Percentiles rank a stretch among this genome's conserved stretches.
Conservation (phyloP, 2,329 filamentous ascomycete species). For the Phoma sp. region DNA sequence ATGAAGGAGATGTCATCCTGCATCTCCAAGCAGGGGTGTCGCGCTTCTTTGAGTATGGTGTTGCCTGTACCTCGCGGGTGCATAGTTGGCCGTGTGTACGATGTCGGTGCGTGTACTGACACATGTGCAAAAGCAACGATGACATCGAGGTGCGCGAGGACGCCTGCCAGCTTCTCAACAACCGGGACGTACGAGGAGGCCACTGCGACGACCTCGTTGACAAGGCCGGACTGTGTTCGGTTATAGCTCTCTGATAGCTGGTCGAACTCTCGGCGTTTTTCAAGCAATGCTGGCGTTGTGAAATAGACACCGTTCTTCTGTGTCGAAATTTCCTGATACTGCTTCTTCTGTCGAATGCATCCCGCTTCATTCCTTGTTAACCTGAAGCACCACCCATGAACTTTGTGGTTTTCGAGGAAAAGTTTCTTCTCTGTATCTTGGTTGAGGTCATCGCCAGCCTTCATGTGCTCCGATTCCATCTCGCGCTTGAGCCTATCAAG, state of each 20-base stretch:
- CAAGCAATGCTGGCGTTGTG: conserved; percentile 82
- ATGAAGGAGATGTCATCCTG: conserved; percentile 99
- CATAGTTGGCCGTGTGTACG: conserved; percentile 90
- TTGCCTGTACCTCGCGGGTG: conserved; percentile 87
- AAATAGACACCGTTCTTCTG: conserved; percentile 99
- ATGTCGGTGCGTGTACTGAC: conserved; percentile 88
- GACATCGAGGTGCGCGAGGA: conserved; percentile 93
- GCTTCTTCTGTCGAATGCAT: conserved; percentile 88
- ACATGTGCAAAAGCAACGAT: conserved; percentile 93
- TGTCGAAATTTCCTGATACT: conserved; percentile 94
- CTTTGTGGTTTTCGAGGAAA: conserved; percentile 94
- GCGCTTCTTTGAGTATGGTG: conserved; percentile 88
- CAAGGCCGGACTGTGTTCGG: conserved; percentile 87
- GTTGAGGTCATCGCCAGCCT: conserved; percentile 79
- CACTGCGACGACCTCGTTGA: conserved; percentile 90
- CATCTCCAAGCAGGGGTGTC: conserved; percentile 98
- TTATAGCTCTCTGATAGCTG: conserved; percentile 95
- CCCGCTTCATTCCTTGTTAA: conserved; percentile 89
- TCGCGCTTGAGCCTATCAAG: conserved; percentile 83
- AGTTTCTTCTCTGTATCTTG: conserved; percentile 99
- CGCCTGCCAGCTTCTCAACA: conserved; percentile 84
- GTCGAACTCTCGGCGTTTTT: conserved; percentile 87
- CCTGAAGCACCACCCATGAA: conserved; percentile 96
- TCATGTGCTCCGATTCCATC: conserved; percentile 82
- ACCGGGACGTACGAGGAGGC: conserved; percentile 95